Evolutionary conservation across 2,329 filamentous ascomycete genomes (phyloP).

Genomic region (Trichoderma atrobrunneum): DNA sequence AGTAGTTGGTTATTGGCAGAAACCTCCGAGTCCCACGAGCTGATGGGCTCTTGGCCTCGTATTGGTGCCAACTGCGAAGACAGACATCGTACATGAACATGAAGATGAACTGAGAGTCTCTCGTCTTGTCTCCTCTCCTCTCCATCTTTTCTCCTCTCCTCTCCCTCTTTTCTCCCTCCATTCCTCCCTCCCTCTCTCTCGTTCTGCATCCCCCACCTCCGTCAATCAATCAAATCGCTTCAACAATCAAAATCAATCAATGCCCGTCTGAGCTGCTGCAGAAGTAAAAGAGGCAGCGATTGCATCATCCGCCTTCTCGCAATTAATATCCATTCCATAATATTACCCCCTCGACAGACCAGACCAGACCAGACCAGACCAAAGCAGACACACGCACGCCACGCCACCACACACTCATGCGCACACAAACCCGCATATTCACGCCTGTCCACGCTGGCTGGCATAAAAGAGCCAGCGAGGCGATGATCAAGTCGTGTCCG

Average conservation of each 20-base stretch:
- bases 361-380: not conserved
- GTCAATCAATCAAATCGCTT: not conserved
- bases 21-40: not conserved
- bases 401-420: not conserved
- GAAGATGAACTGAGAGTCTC: not conserved
- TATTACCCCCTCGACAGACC: constrained; percentile 1
- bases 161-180: not conserved
- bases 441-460: constrained; percentile 19
- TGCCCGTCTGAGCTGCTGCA: not conserved
- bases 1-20: not conserved
- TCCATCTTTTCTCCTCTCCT: not conserved
- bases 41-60: not conserved
- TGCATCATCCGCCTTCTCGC: constrained; percentile 8
- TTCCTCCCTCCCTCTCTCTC: not conserved
- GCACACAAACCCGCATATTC: constrained; percentile 12
- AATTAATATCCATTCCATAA: not conserved
- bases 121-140: not conserved
- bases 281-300: constrained; percentile 2
- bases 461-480: constrained; percentile 25
- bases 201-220: not conserved
- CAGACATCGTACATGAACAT: not conserved
- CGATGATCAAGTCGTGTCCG: constrained; percentile 26
- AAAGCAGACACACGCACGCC: not conserved
- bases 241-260: not conserved
- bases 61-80: not conserved